Percentiles rank a stretch among this genome's conserved stretches.
Evolutionary conservation across 2,329 filamentous ascomycete genomes (phyloP).

Genomic region (Cryphonectria radicalis): DNA sequence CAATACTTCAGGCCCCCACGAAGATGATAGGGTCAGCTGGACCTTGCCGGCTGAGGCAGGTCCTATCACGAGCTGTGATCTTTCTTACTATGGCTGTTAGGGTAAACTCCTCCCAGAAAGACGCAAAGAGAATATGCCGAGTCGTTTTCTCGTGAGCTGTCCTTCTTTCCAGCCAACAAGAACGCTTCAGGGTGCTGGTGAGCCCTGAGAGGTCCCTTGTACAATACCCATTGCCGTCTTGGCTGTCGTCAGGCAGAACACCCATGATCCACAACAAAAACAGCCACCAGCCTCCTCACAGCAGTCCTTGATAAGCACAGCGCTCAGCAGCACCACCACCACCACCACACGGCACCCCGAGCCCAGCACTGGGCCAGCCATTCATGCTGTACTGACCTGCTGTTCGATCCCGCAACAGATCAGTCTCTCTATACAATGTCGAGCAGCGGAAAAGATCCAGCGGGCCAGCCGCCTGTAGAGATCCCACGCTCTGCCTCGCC

Average conservation of each 20-base stretch:
- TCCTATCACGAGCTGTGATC: conserved; percentile 14
- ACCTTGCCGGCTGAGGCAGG: conserved; percentile 17
- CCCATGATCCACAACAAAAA: conserved; percentile 13
- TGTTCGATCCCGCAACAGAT: conserved; percentile 1
- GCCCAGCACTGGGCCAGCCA: conserved; percentile 11
- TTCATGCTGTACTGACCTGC: conserved; percentile 5
- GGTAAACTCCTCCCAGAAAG: neutral
- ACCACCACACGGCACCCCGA: conserved; percentile 14
- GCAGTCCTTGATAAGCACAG: conserved; percentile 10
- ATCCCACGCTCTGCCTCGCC: conserved; percentile 52
- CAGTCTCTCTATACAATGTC: conserved; percentile 33
- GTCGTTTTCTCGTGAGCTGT: neutral
- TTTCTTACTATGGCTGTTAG: neutral
- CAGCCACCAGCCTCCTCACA: conserved; percentile 4
- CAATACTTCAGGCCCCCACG: conserved; percentile 1
- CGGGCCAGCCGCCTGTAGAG: conserved; percentile 40
- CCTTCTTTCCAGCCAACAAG: neutral
- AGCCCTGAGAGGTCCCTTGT: neutral
- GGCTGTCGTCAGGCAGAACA: conserved; percentile 8
- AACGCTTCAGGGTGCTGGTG: neutral
- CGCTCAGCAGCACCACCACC: neutral
- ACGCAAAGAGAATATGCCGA: neutral
- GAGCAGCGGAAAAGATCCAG: conserved; percentile 35
- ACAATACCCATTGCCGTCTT: neutral
- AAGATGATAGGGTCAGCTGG: conserved; percentile 16